Percentiles rank a stretch among this genome's conserved stretches.
Evolutionary conservation across 2,329 filamentous ascomycete species (phyloP).

Genomic region (Emericellopsis atlantica): DNA sequence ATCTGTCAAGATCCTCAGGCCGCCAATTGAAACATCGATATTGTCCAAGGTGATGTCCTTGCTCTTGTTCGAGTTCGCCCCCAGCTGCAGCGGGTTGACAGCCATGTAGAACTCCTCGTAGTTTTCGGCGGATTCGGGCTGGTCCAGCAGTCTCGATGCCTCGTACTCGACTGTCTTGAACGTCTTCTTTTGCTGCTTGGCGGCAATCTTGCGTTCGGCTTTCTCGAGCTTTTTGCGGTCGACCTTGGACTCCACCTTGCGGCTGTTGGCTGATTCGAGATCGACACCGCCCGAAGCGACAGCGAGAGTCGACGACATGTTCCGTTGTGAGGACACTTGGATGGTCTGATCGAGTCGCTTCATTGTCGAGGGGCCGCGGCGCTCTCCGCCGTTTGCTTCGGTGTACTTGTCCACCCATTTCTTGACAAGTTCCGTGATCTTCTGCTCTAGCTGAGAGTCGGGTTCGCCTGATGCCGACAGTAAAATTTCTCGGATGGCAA

Average conservation of each 20-base stretch:
- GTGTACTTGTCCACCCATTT: slow-evolving; percentile 82
- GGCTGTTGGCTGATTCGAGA: slow-evolving; percentile 79
- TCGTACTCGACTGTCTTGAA: slow-evolving; percentile 99
- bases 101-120: slow-evolving; percentile 99
- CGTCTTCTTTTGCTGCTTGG: slow-evolving; percentile 95
- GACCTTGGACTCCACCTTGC: slow-evolving; percentile 95
- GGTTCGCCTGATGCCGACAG: slow-evolving; percentile 85
- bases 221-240: slow-evolving; percentile 99
- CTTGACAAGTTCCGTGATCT: slow-evolving; percentile 71
- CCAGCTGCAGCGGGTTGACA: slow-evolving; percentile 90
- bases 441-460: slow-evolving; percentile 57
- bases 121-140: slow-evolving; percentile 71
- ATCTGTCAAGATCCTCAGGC: slow-evolving; percentile 78
- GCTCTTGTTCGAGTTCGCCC: slow-evolving; percentile 68
- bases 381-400: slow-evolving; percentile 58
- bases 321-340: slow-evolving; percentile 84
- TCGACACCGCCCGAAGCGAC: slow-evolving; percentile 77
- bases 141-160: slow-evolving; percentile 76
- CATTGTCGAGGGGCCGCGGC: slow-evolving; percentile 62
- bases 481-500: slow-evolving; percentile 74
- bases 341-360: slow-evolving; percentile 87
- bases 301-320: slow-evolving; percentile 91
- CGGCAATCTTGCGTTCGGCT: slow-evolving; percentile 91
- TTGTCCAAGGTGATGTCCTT: slow-evolving; percentile 98
- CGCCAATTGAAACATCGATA: slow-evolving; percentile 87